Conservation (phyloP, 495 filamentous ascomycete genomes). For the Penicillium soppii region DNA sequence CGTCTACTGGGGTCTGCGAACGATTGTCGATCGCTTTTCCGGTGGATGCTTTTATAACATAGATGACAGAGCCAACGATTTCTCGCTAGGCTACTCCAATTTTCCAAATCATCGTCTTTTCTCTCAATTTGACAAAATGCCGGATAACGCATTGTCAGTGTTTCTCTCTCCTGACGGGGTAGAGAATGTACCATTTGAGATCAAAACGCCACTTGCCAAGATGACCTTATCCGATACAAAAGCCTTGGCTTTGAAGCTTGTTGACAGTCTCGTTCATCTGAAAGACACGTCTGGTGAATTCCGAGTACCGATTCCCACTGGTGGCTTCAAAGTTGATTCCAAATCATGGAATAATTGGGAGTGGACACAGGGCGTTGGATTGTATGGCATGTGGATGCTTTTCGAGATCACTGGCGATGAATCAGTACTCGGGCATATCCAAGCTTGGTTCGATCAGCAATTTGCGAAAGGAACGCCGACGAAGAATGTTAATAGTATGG, state of each 20-base stretch:
- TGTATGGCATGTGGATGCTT: constrained; percentile 5
- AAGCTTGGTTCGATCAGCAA: constrained; percentile 8
- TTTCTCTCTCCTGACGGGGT: no score
- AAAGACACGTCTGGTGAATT: neutral
- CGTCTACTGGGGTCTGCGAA: no score
- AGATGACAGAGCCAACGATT: no score
- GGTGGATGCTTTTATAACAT: no score
- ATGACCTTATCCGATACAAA: constrained; percentile 6
- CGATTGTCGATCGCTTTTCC: no score
- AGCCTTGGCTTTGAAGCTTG: constrained; percentile 3
- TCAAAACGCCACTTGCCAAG: constrained; percentile 3
- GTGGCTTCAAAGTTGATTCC: constrained; percentile 4
- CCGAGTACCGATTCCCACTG: neutral
- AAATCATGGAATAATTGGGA: constrained; percentile 6
- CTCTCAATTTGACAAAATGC: no score
- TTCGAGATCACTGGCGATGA: constrained; percentile 1
- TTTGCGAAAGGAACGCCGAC: constrained; percentile 7
- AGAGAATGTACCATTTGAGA: no score
- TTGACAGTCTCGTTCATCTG: constrained; percentile 3
- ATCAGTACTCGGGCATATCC: neutral
- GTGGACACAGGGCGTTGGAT: neutral
- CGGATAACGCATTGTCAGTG: no score
- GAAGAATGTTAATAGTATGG: constrained; percentile 10
- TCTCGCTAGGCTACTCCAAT: no score
- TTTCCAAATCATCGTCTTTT: no score